Evolutionary conservation across 1,139 yeast species (phyloP).

Genomic region (Protomyces macrosporus): DNA sequence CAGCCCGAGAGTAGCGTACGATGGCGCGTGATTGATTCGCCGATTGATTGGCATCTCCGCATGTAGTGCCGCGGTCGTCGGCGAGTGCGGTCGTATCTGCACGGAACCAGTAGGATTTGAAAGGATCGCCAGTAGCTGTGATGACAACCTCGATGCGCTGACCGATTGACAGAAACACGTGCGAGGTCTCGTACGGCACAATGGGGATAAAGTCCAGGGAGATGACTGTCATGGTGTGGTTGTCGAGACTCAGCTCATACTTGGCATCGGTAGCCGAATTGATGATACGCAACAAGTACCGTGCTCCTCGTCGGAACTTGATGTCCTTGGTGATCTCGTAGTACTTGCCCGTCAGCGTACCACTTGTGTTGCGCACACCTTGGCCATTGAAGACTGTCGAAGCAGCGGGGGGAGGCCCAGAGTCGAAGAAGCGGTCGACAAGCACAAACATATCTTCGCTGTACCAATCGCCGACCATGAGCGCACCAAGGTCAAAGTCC

Average conservation of each 20-base stretch:
- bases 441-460: constrained; percentile 52
- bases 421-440: constrained; percentile 52
- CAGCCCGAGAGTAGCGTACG: neutral
- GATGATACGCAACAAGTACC: constrained; percentile 36
- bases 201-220: constrained; percentile 30
- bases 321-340: constrained; percentile 30
- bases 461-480: constrained; percentile 71
- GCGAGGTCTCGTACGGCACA: constrained; percentile 25
- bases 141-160: constrained; percentile 65
- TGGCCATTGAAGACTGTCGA: constrained; percentile 38
- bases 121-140: constrained; percentile 27
- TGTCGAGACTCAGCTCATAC: constrained; percentile 35
- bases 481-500: constrained; percentile 57
- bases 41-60: neutral
- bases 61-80: neutral
- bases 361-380: constrained; percentile 32
- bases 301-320: constrained; percentile 29
- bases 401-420: constrained; percentile 80
- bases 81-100: constrained; percentile 34
- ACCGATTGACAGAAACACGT: constrained; percentile 41
- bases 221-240: constrained; percentile 38
- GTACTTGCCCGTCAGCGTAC: constrained; percentile 30
- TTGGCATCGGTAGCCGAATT: constrained; percentile 37
- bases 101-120: constrained; percentile 38
- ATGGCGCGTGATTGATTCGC: neutral